Evolutionary conservation across 768 basidiomycete species (phyloP).

Genomic region (Tylopilus vinaceipallidus): DNA sequence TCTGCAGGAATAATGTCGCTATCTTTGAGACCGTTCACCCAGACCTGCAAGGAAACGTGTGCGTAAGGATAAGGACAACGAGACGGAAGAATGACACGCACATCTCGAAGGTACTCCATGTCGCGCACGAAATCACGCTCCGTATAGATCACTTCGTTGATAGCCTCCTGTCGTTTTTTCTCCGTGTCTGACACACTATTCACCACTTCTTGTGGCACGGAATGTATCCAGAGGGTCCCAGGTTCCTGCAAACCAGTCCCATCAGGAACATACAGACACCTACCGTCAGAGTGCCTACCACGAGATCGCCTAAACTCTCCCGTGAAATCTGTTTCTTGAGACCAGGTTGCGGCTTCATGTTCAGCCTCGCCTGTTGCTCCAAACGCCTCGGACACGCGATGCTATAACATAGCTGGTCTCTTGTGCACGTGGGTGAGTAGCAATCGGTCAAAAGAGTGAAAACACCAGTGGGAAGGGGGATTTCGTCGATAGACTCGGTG

Average conservation of each 20-base stretch:
- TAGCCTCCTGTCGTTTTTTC: constrained; percentile 95
- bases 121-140: constrained; percentile 98
- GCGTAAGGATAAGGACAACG: background rate
- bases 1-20: constrained; percentile 72
- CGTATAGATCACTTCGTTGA: constrained; percentile 93
- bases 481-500: constrained; percentile 53
- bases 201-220: constrained; percentile 91
- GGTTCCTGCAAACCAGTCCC: constrained; percentile 50
- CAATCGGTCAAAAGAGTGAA: constrained; percentile 97
- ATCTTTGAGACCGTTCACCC: constrained; percentile 85
- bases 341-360: constrained; percentile 92
- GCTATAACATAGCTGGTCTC: constrained; percentile 93
- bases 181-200: constrained; percentile 91
- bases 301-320: constrained; percentile 78
- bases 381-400: constrained; percentile 93
- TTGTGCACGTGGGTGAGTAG: constrained; percentile 95
- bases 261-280: constrained; percentile 5
- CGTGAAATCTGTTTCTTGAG: constrained; percentile 80
- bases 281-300: constrained; percentile 42
- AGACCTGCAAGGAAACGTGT: constrained; percentile 49
- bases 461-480: constrained; percentile 83
- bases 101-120: constrained; percentile 96
- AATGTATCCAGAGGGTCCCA: constrained; percentile 93
- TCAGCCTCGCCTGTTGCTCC: constrained; percentile 91
- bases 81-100: constrained; percentile 38